Conservation (phyloP, 768 basidiomycete genomes). For the Jaapia argillacea region DNA sequence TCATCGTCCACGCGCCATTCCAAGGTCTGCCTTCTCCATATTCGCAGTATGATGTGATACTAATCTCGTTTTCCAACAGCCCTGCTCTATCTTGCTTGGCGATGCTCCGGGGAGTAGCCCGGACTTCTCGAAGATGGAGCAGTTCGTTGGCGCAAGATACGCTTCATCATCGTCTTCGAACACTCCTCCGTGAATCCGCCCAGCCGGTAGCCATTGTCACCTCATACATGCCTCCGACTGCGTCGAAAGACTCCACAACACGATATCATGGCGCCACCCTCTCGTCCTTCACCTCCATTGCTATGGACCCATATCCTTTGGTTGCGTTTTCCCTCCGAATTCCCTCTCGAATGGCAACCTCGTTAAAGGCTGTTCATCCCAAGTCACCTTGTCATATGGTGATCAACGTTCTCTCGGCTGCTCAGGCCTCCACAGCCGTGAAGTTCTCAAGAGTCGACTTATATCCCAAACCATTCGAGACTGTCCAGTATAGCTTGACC, state of each 20-base stretch:
- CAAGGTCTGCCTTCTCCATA: too few relatives aligned
- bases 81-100: too few relatives aligned
- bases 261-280: slow-evolving; percentile 77
- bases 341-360: slow-evolving; percentile 78
- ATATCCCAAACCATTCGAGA: slow-evolving; percentile 48
- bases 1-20: too few relatives aligned
- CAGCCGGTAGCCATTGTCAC: slow-evolving; percentile 87
- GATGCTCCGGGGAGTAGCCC: too few relatives aligned
- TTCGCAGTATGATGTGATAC: too few relatives aligned
- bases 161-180: slow-evolving; percentile 29
- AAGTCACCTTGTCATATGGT: slow-evolving; percentile 43
- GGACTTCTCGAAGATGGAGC: too few relatives aligned
- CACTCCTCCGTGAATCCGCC: slow-evolving; percentile 62
- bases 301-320: slow-evolving; percentile 81
- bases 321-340: slow-evolving; percentile 85
- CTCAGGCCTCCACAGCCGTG: slow-evolving; percentile 51
- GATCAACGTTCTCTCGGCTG: slow-evolving; percentile 69
- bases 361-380: slow-evolving; percentile 28
- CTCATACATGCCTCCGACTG: slow-evolving; percentile 37
- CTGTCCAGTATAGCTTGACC: slow-evolving; percentile 29
- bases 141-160: too few relatives aligned
- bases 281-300: slow-evolving; percentile 87
- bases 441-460: slow-evolving; percentile 69
- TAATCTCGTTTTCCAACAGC: too few relatives aligned
- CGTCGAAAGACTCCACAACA: not conserved